Base-by-base conservation (phyloP, 345 rosid species). In the Tarenaya hassleriana region DNA sequence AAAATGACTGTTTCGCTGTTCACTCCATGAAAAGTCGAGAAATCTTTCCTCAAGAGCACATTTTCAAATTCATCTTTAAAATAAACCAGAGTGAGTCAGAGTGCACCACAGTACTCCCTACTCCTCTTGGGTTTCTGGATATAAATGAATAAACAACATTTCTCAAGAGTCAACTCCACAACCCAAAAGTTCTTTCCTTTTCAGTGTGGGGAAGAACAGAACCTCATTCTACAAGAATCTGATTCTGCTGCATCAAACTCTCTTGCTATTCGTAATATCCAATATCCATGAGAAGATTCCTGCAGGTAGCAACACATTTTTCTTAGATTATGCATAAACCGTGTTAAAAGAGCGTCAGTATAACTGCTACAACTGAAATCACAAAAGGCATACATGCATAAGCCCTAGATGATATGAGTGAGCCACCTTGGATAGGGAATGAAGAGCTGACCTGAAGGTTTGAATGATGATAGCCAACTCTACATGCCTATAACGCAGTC, bases 161-260 rank as follows among this genome's bases (percentile, higher is more conserved):
- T 37, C 46, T 47, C 43, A 46, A 56, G 69, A n/a, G n/a, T n/a
- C n/a, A n/a, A n/a, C 73, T 60, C 70, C 56, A 53, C 24, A 46
- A 24, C 29, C 29, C 29, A 24, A 59, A 66, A 53, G 61, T 59
- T 52, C 20, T 42, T 53, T 59, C 50, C 53, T 66, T 66, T 52
- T 49, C 24, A 20, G 18, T 66, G 70, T 75, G 74, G 83, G 66
- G 74, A 53, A 52, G 63, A 53, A 69, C 55, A 59, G 88, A 75
- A 84, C 71, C 84, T 61, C 32, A 77, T 84, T 84, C 94, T 60
- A 44, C 32, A 24, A 60, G 88, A 69, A 81, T 68, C 61, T 34
- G 75, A 81, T 84, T n/a, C n/a, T n/a, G n/a, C n/a, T n/a, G n/a
- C n/a, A n/a, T n/a, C n/a, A n/a, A n/a, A n/a, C n/a, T n/a, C n/a